These are phyloP conservation scores for Otatea glauca DNA, from an alignment of 176 grass and related monocot species.

Conservation along the genomic window DNA sequence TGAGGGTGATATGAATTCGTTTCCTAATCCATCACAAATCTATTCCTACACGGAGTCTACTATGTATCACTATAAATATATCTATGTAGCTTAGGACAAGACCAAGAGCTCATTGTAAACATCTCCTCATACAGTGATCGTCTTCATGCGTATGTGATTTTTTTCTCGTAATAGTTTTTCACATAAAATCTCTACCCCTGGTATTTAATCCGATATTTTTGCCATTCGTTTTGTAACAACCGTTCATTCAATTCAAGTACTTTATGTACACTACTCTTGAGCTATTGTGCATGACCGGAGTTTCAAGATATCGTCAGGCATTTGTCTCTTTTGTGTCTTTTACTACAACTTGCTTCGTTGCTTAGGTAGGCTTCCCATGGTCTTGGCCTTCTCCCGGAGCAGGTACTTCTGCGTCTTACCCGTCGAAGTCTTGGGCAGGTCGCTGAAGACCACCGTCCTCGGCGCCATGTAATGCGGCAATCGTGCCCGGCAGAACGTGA, in stretches of 20 bases:
- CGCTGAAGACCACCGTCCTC: conserved; percentile 54
- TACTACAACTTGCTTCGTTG: conserved; percentile 47
- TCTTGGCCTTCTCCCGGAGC: conserved; percentile 62
- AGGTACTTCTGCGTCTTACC: conserved; percentile 70
- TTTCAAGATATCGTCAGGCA: not conserved
- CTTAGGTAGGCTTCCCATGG: conserved; percentile 56
- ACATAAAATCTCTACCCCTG: too few species aligned
- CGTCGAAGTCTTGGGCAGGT: conserved; percentile 68
- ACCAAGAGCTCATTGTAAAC: too few species aligned
- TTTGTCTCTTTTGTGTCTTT: not conserved
- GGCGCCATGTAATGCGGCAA: conserved; percentile 65
- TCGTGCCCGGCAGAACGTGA: conserved; percentile 48
- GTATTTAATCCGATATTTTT: too few species aligned
- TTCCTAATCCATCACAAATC: too few species aligned
- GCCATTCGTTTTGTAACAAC: too few species aligned
- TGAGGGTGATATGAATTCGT: too few species aligned
- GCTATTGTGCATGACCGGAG: not conserved
- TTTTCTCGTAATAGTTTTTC: too few species aligned
- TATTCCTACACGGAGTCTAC: too few species aligned
- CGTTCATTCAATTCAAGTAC: not conserved
- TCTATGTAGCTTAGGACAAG: too few species aligned
- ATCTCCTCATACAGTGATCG: too few species aligned
- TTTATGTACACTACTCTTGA: not conserved
- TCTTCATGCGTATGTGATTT: too few species aligned
- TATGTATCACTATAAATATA: too few species aligned